Conservation (phyloP, 2,329 filamentous ascomycete species). For the Sclerotinia sclerotiorum region DNA sequence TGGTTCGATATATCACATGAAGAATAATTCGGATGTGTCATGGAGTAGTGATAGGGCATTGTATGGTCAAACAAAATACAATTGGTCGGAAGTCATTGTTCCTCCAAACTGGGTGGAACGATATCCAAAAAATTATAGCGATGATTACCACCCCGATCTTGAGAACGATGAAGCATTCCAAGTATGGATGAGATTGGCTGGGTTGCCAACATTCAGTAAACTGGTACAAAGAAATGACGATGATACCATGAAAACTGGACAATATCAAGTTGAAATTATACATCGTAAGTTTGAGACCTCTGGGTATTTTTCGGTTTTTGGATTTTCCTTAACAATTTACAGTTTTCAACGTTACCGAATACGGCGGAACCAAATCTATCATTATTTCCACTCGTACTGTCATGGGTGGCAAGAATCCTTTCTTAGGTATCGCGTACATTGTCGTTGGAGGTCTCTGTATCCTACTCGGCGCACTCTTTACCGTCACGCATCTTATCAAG, state of each 20-base stretch:
- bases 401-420: conserved; percentile 92
- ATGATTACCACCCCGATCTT: conserved; percentile 64
- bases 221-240: conserved; percentile 80
- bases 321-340: conserved; percentile 31
- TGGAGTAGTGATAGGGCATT: conserved; percentile 82
- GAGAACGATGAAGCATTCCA: conserved; percentile 81
- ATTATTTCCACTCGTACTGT: conserved; percentile 86
- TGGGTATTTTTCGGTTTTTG: too few species aligned
- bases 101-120: conserved; percentile 81
- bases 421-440: conserved; percentile 93
- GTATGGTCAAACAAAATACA: conserved; percentile 71
- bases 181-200: conserved; percentile 98
- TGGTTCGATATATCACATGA: conserved; percentile 67
- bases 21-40: conserved; percentile 68
- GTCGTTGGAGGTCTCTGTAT: conserved; percentile 93
- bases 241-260: conserved; percentile 64
- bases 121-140: conserved; percentile 70
- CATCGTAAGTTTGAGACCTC: conserved; percentile 61
- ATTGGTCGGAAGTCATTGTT: conserved; percentile 64
- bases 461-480: conserved; percentile 82
- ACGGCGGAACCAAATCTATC: conserved; percentile 85
- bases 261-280: conserved; percentile 73
- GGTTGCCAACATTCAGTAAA: conserved; percentile 92
- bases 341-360: conserved; percentile 80
- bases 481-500: conserved; percentile 84